Evolutionary conservation across 371 early-diverging fungal genomes (phyloP), one percentile per base, ranked within the genome.

Genomic region (Mortierella sp.): DNA sequence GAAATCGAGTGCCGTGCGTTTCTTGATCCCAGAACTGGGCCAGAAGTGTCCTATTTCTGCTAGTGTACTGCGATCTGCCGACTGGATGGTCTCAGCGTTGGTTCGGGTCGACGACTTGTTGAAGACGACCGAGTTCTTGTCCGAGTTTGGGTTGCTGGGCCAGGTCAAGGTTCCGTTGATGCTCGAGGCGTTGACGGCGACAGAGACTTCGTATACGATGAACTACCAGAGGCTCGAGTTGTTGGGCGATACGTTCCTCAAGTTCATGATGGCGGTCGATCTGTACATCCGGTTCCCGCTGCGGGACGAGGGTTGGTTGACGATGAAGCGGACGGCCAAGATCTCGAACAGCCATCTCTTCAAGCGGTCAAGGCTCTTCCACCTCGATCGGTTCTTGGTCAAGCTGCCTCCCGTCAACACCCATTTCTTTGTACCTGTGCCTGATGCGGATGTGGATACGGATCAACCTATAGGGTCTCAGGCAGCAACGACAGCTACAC

Each of bases 191-290:
- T 47, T 78, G 5, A 78, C 78, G 10, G 53, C 73, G 9, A 73
- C 78, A 1, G 73, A 68, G 1, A 41, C 68, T 1, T 64, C 34
- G 3, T 64, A 72, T 34, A 44, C 68, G n/a, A 72, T 78, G 68
- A 72, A 72, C 58, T 98, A 97, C 79, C 96, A 98, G 85, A 93
- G 98, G 3, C 87, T 98, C 0, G 99, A 98, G 87, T 94, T 94
- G 24, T 85, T 98, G 9, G 99, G 99, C 8, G 99, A 98, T 78
- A 91, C 94, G 13, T 92, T 97, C 70, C 86, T 98, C 13, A 98
- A 97, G 81, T 90, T 94, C 55, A 84, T 95, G 55, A 87, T 91
- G 2, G 88, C 94, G 0, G 86, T 94, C 24, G 92, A 94, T 73
- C 78, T 97, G 19, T 97, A 93, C 78, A 91, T 89, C 52, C 80